These are phyloP conservation scores for Macrophomina phaseolina DNA, from an alignment of 2,329 filamentous ascomycete genomes.

Conservation along the genomic window DNA sequence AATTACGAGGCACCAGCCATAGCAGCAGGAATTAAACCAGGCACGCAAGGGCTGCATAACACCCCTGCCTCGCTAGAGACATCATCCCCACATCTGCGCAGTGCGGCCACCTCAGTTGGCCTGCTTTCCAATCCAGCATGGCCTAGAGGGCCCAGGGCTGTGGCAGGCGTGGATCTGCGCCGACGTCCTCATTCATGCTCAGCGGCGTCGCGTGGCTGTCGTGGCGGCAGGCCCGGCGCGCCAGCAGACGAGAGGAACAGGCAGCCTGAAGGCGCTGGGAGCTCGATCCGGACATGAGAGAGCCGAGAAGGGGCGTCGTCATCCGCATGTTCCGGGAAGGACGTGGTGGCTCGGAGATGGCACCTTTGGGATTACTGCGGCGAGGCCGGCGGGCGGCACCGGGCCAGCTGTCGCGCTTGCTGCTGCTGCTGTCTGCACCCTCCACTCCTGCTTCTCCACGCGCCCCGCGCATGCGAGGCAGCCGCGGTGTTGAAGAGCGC, in stretches of 20 bases:
- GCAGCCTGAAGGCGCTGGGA: conserved; percentile 4
- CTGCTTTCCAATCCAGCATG: conserved; percentile 16
- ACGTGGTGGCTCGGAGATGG: not conserved
- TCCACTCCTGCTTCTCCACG: conserved; percentile 15
- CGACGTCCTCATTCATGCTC: not conserved
- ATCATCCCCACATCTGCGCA: conserved; percentile 19
- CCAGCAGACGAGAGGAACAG: not conserved
- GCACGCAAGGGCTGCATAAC: conserved; percentile 13
- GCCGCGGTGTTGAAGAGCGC: conserved; percentile 2
- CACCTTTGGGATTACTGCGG: conserved; percentile 6
- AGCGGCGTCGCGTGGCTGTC: not conserved
- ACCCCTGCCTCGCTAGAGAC: conserved; percentile 20
- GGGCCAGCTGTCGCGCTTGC: too few species aligned
- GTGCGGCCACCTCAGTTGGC: conserved; percentile 1
- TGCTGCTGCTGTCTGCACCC: not conserved
- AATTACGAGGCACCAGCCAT: conserved; percentile 14
- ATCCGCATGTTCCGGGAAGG: conserved; percentile 1
- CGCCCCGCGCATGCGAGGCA: conserved; percentile 20
- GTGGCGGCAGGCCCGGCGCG: conserved; percentile 5
- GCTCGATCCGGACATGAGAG: conserved; percentile 16
- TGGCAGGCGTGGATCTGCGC: not conserved
- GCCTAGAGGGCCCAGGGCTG: conserved; percentile 10
- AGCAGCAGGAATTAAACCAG: conserved; percentile 15
- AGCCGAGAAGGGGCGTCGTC: conserved; percentile 21
- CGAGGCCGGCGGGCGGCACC: not conserved